Percentiles rank a stretch among this genome's conserved stretches.
These are phyloP conservation scores for Starmera caribaea DNA, from an alignment of 805 yeast species.

Conservation along the genomic window DNA sequence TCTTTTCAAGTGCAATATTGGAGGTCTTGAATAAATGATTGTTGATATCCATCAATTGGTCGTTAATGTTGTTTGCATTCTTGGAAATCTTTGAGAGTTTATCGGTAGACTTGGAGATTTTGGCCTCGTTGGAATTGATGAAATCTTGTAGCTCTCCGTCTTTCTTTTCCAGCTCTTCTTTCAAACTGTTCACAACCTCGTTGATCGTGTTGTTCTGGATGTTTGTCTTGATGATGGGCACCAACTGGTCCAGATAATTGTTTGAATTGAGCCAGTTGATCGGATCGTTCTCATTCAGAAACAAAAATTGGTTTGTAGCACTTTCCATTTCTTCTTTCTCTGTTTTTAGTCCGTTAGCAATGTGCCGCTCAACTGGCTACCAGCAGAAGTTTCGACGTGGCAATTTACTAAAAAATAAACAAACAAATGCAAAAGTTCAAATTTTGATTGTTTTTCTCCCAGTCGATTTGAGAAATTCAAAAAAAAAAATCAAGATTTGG, in stretches of 20 bases:
- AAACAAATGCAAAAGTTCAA: no score
- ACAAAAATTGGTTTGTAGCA: slow-evolving; percentile 4
- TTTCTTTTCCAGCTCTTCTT: slow-evolving; percentile 45
- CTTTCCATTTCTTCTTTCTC: background rate
- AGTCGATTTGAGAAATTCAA: no score
- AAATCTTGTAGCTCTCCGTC: slow-evolving; percentile 54
- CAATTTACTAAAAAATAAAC: no score
- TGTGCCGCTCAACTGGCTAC: background rate
- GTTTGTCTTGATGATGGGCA: slow-evolving; percentile 63
- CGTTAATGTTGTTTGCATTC: slow-evolving; percentile 45
- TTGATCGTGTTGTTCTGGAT: slow-evolving; percentile 44
- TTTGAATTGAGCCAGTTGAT: slow-evolving; percentile 31
- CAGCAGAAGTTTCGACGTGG: no score
- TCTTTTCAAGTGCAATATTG: slow-evolving; percentile 48
- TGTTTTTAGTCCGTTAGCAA: background rate
- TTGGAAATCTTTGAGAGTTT: slow-evolving; percentile 53
- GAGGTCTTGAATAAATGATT: slow-evolving; percentile 56
- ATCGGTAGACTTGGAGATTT: slow-evolving; percentile 47
- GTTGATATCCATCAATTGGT: slow-evolving; percentile 48
- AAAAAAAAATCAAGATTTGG: no score
- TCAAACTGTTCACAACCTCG: slow-evolving; percentile 45
- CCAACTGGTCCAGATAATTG: slow-evolving; percentile 71
- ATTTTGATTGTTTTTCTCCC: no score
- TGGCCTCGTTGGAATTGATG: slow-evolving; percentile 51
- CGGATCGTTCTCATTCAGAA: slow-evolving; percentile 16